Base-by-base conservation (phyloP, 1,139 yeast genomes). In the Blastobotrys arbuscula region DNA sequence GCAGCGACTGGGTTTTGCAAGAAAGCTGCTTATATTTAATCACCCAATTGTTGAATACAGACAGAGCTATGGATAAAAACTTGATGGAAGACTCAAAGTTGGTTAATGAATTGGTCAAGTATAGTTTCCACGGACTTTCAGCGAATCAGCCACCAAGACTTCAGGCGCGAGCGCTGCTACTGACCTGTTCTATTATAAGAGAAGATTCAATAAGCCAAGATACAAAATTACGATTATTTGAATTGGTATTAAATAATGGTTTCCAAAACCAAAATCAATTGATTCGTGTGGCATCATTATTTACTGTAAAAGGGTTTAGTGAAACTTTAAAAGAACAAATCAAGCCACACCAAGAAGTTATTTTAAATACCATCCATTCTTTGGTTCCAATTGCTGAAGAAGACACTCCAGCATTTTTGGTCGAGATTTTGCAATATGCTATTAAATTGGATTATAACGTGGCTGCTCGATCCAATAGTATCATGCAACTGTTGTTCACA, bases 321-420 rank as follows among this genome's bases (percentile, higher is more conserved):
- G 47, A 42, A 13, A 21, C 38, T 34, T 20, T 28, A 18, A 41
- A 34, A 4, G 41, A 34, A n/a, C 33, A 38, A 19, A 33, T 52
- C 15, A 42, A 37, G 9, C 44, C 44, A 15, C 52, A 49, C 40
- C 62, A 57, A 31, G 49, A 53, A 6, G 41, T 44, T 2, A 58
- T 76, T n/a, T 61, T 77, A 12, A 52, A 57, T 1, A 56, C 74
- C 2, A 70, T 80, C 16, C 58, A 66, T 1, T 63, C 75, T 1
- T 64, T 89, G n/a, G 63, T 77, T 2, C 77, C 74, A 1, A 84
- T 79, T 1, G 78, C 95, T 1, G 86, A 81, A 45, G 96, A 87
- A 44, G 97, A 90, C 59, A 78, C 96, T 0, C 81, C 87, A 26
- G 79, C 92, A 0, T 74, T 84, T 42, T 67, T 89, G 44, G 74